Evolutionary conservation across 1,284 basidiomycete genomes (phyloP), one percentile per base, ranked within the genome.

Genomic region (Puccinia novopanici): DNA sequence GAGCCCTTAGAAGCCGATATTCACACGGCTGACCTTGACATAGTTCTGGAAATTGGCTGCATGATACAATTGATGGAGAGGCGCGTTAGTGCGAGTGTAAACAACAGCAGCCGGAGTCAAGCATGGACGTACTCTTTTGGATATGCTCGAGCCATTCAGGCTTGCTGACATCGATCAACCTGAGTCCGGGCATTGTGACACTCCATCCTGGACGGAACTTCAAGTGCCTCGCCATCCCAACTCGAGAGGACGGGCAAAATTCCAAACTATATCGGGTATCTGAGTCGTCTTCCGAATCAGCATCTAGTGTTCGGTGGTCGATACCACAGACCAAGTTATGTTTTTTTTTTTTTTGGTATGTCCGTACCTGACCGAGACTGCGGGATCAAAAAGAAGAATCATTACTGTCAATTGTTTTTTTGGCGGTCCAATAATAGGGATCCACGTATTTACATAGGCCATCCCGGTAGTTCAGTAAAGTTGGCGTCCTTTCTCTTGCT

Each of bases 161-260:
- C 52, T 80, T 72, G 48, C 77, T 80, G 55, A 80, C 52, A 80
- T 80, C 77, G 48, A 80, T 73, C 2, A 80, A 37, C 70, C 77
- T 68, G 8, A 71, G 30, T 17, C 77, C 77, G 13, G 77, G 77
- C 17, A 80, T 37, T 6, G 77, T 80, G 12, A 59, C 27, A 72
- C 68, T 72, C 52, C 30, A 73, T 15, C 77, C 77, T 50, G 67
- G 68, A 27, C 77, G 67, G 34, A 61, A 67, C 45, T 61, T 59
- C 27, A 78, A 40, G 40, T 37, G 24, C 34, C 34, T 67, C 17
- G 24, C 6, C 12, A 63, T 10, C 40, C 24, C 30, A 17, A 19
- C 61, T 65, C 50, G 22, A 61, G 9, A 50, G 27, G 48, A 2
- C 42, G 30, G 10, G 57, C 48, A 27, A 76, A n/a, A 67, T n/a